Evolutionary conservation across 192 early-diverging fungal species (phyloP).

Genomic region (Linnemannia exigua): DNA sequence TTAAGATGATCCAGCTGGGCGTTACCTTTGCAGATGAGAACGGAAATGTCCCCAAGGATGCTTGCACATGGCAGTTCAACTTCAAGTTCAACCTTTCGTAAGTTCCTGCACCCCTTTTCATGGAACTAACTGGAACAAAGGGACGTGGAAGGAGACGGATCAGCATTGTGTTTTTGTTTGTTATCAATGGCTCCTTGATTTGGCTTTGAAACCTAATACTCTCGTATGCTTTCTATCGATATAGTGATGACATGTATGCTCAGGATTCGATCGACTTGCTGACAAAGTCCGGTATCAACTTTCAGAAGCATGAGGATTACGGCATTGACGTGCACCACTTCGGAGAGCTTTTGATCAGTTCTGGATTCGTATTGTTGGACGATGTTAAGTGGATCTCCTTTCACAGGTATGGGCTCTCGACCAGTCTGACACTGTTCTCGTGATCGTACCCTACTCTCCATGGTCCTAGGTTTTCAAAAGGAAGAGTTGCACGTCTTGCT

Average conservation of each 20-base stretch:
- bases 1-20: conserved; percentile 99
- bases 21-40: conserved; percentile 91
- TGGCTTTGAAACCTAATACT: neutral
- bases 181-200: conserved; percentile 3
- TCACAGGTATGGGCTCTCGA: conserved; percentile 78
- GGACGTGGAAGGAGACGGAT: neutral
- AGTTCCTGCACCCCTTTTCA: conserved; percentile 17
- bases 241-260: conserved; percentile 97
- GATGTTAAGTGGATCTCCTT: conserved; percentile 99
- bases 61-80: conserved; percentile 99
- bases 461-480: neutral
- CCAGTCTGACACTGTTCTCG: neutral
- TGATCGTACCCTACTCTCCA: neutral
- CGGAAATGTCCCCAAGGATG: conserved; percentile 88
- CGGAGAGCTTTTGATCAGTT: conserved; percentile 97
- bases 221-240: neutral
- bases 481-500: neutral
- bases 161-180: neutral
- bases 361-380: conserved; percentile 94
- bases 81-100: conserved; percentile 95
- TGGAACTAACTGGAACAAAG: neutral
- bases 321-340: conserved; percentile 97
- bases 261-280: conserved; percentile 98
- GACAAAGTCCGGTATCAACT: conserved; percentile 98
- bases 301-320: conserved; percentile 95